Conservation (phyloP, 495 filamentous ascomycete genomes). For the Lentithecium fluviatile region DNA sequence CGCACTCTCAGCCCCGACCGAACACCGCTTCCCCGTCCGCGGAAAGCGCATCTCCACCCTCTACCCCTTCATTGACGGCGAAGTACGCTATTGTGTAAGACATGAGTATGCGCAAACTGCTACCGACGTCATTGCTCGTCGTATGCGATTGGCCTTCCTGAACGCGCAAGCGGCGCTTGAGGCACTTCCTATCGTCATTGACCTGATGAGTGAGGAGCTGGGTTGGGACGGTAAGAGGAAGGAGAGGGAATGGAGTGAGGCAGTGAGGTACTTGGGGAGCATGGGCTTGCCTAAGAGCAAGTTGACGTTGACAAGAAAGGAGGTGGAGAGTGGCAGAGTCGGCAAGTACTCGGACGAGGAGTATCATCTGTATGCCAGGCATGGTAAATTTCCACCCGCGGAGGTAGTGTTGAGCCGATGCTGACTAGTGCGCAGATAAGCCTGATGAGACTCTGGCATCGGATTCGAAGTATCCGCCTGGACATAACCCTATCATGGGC, state of each 20-base stretch:
- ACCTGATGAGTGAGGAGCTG: slow-evolving; percentile 88
- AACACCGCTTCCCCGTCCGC: slow-evolving; percentile 80
- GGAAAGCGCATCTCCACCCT: slow-evolving; percentile 77
- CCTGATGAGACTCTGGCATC: slow-evolving; percentile 57
- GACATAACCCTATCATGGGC: slow-evolving; percentile 43
- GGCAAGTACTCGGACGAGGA: slow-evolving; percentile 55
- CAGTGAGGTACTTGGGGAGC: slow-evolving; percentile 69
- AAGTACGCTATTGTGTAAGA: slow-evolving; percentile 83
- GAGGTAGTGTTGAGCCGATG: slow-evolving; percentile 1
- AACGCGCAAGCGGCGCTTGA: slow-evolving; percentile 95
- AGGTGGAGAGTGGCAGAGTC: slow-evolving; percentile 74
- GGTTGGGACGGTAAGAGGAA: slow-evolving; percentile 74
- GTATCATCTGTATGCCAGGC: slow-evolving; percentile 72
- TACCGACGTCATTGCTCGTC: slow-evolving; percentile 82
- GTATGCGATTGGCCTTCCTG: slow-evolving; percentile 87
- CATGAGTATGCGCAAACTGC: slow-evolving; percentile 96
- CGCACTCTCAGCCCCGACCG: slow-evolving; percentile 75
- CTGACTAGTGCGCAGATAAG: slow-evolving; percentile 50
- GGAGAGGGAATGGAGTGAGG: slow-evolving; percentile 83
- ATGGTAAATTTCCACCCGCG: slow-evolving; percentile 51
- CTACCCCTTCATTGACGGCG: slow-evolving; percentile 96
- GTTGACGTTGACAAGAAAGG: slow-evolving; percentile 65
- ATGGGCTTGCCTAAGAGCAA: slow-evolving; percentile 86
- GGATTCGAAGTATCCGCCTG: slow-evolving; percentile 46
- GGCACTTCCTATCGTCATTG: slow-evolving; percentile 82